phyloP scores from a whole-genome alignment of 1,139 yeast genomes.

The Arxiozyma bovina region DNA sequence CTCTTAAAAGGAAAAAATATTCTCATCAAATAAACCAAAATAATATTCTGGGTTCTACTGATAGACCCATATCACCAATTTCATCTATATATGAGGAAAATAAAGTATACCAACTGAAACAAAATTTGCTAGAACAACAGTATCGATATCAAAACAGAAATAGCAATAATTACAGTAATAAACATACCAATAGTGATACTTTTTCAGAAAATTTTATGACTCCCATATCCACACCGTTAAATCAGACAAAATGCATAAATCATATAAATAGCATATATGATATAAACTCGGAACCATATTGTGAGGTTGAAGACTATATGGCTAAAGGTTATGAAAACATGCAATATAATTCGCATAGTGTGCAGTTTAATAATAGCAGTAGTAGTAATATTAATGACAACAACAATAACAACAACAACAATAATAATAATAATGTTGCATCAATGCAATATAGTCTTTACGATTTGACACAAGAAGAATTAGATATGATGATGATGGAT shows the following conservation, averaged over 20 bases:
- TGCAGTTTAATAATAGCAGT: not conserved
- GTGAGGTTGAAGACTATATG: constrained; percentile 24
- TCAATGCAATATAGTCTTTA: constrained; percentile 13
- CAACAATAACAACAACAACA: not conserved
- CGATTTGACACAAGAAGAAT: constrained; percentile 17
- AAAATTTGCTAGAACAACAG: not conserved
- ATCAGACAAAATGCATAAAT: not conserved
- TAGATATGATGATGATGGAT: constrained; percentile 8
- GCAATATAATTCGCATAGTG: not conserved
- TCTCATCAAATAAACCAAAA: not conserved
- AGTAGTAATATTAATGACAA: not conserved
- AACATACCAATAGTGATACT: not conserved
- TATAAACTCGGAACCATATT: constrained; percentile 12
- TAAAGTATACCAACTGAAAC: constrained; percentile 1
- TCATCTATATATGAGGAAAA: constrained; percentile 2
- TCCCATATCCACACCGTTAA: constrained; percentile 3
- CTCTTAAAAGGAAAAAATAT: constrained; percentile 5
- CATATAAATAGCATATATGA: constrained; percentile 1
- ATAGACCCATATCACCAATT: constrained; percentile 5
- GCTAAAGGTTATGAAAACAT: constrained; percentile 15
- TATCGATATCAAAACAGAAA: not conserved
- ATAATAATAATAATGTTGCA: not conserved
- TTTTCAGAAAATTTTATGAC: not conserved
- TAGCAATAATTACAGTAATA: not conserved
- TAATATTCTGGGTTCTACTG: not conserved